Percentiles rank a stretch among this genome's conserved stretches.
These are phyloP conservation scores for Catunica adiposa DNA, from an alignment of 2,329 filamentous ascomycete genomes.

Conservation along the genomic window DNA sequence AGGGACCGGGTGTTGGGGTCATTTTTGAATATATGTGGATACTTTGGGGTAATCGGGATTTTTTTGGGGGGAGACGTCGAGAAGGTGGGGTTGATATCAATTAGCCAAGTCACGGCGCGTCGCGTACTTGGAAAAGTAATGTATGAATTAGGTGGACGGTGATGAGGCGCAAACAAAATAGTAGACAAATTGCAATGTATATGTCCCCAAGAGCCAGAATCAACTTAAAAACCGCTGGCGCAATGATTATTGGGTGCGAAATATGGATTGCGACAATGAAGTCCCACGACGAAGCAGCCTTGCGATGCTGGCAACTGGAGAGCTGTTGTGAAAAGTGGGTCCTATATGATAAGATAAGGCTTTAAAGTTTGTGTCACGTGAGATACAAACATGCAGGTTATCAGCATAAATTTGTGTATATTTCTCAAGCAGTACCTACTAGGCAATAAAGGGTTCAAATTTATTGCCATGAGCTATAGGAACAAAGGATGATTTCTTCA, in stretches of 20 bases:
- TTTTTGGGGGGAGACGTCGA: too few relatives aligned
- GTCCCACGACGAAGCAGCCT: not conserved
- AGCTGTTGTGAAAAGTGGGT: not conserved
- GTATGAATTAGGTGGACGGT: too few relatives aligned
- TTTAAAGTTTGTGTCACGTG: not conserved
- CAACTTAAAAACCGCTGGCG: not conserved
- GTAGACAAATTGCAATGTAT: too few relatives aligned
- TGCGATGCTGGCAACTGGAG: not conserved
- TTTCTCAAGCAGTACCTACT: not conserved
- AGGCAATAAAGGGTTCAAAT: too few relatives aligned
- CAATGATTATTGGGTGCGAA: not conserved
- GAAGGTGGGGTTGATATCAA: not conserved
- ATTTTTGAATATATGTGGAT: not conserved
- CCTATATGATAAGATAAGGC: not conserved
- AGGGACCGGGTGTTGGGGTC: conserved; percentile 20
- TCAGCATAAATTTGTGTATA: not conserved
- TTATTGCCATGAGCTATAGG: too few relatives aligned
- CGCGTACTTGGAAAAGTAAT: not conserved
- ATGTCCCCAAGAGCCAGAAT: too few relatives aligned
- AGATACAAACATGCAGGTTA: not conserved
- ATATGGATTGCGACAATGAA: not conserved
- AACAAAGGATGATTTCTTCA: too few relatives aligned
- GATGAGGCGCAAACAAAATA: too few relatives aligned
- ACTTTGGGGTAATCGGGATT: not conserved
- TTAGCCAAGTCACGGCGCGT: not conserved